Conservation (phyloP, 2,329 filamentous ascomycete genomes). For the Helicocarpus griseus region DNA sequence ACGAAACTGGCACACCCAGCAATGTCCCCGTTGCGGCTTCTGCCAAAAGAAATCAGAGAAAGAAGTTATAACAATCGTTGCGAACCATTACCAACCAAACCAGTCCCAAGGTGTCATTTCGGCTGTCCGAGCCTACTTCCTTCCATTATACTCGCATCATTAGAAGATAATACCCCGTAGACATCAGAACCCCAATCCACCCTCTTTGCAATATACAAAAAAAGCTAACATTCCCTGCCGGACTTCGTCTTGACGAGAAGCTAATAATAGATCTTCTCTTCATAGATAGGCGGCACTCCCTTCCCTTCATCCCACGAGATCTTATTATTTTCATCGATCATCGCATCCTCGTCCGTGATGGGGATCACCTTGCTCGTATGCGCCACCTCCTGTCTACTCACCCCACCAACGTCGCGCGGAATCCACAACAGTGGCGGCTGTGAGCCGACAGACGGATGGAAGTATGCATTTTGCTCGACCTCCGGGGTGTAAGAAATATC, state of each 20-base stretch:
- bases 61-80: neutral
- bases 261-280: constrained; percentile 47
- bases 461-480: constrained; percentile 59
- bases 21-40: no score
- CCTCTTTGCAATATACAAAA: neutral
- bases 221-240: no score
- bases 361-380: constrained; percentile 63
- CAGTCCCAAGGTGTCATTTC: no score
- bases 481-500: constrained; percentile 52
- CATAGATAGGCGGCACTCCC: constrained; percentile 49
- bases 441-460: constrained; percentile 58
- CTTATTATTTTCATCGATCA: constrained; percentile 60
- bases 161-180: neutral
- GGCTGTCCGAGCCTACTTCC: no score
- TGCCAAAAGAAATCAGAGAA: neutral
- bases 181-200: neutral
- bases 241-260: no score
- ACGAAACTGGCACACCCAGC: no score
- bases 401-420: constrained; percentile 61
- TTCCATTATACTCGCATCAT: neutral
- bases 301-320: constrained; percentile 49
- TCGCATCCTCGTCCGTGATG: constrained; percentile 71
- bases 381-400: constrained; percentile 66
- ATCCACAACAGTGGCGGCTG: constrained; percentile 70
- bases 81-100: neutral